These are phyloP conservation scores for Fusarium tricinctum DNA, from an alignment of 2,329 filamentous ascomycete genomes.

Conservation along the genomic window DNA sequence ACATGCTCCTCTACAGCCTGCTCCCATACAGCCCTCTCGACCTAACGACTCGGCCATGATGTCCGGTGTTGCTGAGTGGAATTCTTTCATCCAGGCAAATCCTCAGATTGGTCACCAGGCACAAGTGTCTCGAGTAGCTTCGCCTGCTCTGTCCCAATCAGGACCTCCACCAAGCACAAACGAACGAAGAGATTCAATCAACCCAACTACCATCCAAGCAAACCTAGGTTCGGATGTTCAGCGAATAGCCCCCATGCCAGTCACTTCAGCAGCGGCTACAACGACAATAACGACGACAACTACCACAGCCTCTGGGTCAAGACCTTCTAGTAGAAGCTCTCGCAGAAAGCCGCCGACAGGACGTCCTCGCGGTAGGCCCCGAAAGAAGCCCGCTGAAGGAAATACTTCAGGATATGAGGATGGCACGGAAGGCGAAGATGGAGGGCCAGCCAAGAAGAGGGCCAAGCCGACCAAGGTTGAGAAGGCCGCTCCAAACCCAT, in stretches of 20 bases:
- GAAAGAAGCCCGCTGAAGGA: constrained; percentile 69
- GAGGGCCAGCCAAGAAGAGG: constrained; percentile 70
- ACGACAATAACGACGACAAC: constrained; percentile 32
- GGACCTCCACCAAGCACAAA: constrained; percentile 40
- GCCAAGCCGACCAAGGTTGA: constrained; percentile 82
- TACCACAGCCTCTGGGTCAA: constrained; percentile 55
- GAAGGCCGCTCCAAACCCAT: constrained; percentile 77
- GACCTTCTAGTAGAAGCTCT: constrained; percentile 73
- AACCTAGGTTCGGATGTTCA: constrained; percentile 51
- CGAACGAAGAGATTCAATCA: constrained; percentile 50
- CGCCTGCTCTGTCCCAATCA: constrained; percentile 56
- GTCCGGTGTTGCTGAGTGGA: constrained; percentile 82
- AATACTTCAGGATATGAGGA: constrained; percentile 83
- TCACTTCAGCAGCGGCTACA: constrained; percentile 46
- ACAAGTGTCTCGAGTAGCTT: constrained; percentile 54
- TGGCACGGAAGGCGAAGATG: constrained; percentile 71
- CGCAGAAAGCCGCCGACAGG: constrained; percentile 64
- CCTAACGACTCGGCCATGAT: constrained; percentile 57
- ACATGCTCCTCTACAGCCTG: constrained; percentile 5
- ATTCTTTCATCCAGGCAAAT: constrained; percentile 80
- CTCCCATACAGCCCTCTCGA: constrained; percentile 23
- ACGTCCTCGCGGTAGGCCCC: constrained; percentile 68
- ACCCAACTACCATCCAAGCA: constrained; percentile 36
- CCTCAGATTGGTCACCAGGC: constrained; percentile 63
- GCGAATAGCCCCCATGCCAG: constrained; percentile 55